phyloP scores from a whole-genome alignment of 768 basidiomycete species.

The Amanita subjunquillea region DNA sequence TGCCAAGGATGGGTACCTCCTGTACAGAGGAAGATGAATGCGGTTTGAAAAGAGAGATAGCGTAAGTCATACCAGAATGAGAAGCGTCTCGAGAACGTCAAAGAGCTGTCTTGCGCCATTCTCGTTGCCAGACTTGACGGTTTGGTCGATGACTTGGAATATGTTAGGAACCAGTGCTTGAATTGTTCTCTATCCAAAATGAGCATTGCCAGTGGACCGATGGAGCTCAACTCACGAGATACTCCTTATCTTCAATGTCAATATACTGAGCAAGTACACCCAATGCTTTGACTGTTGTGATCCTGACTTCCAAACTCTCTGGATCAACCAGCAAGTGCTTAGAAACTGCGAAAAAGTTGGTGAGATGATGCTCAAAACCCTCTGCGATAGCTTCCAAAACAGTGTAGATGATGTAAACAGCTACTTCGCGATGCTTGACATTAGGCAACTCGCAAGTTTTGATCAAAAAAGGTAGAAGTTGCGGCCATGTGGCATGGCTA shows the following conservation, averaged over 20 bases:
- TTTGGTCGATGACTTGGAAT: slow-evolving; percentile 81
- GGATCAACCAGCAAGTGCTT: slow-evolving; percentile 63
- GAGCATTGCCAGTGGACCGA: slow-evolving; percentile 1
- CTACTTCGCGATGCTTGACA: slow-evolving; percentile 81
- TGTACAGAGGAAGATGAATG: slow-evolving; percentile 17
- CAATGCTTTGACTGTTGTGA: slow-evolving; percentile 85
- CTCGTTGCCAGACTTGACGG: slow-evolving; percentile 73
- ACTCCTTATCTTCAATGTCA: slow-evolving; percentile 75
- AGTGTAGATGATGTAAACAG: slow-evolving; percentile 81
- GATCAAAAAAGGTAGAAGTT: slow-evolving; percentile 82
- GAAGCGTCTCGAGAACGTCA: slow-evolving; percentile 91
- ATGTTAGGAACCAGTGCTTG: slow-evolving; percentile 81
- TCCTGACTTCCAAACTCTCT: slow-evolving; percentile 81
- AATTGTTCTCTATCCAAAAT: slow-evolving; percentile 57
- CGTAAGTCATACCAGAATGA: slow-evolving; percentile 63
- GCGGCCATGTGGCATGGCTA: slow-evolving; percentile 67
- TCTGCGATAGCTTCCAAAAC: slow-evolving; percentile 89
- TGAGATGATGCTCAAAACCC: slow-evolving; percentile 70
- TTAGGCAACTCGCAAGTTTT: slow-evolving; percentile 60
- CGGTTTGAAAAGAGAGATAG: not conserved
- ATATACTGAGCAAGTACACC: slow-evolving; percentile 93
- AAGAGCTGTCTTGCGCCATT: slow-evolving; percentile 79
- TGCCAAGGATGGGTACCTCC: slow-evolving; percentile 91
- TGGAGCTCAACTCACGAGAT: slow-evolving; percentile 48
- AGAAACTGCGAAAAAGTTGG: slow-evolving; percentile 74